phyloP scores from a whole-genome alignment of 345 rosid species.

The Salix caprea region DNA sequence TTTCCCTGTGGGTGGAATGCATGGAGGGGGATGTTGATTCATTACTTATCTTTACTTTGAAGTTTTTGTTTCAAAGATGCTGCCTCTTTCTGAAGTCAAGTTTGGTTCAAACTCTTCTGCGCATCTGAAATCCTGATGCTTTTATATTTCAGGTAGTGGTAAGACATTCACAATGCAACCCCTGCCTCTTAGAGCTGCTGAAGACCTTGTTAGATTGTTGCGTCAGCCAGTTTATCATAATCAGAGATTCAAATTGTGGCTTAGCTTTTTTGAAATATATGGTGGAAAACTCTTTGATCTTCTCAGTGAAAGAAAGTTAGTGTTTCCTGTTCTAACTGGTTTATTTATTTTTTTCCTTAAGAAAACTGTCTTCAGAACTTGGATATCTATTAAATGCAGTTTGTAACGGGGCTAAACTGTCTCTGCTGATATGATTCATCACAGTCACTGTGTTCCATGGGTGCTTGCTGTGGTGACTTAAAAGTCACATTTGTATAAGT shows the following conservation, averaged over 20 bases:
- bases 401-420: not conserved
- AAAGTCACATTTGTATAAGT: not conserved
- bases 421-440: not conserved
- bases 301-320: slow-evolving; percentile 84
- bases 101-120: not conserved
- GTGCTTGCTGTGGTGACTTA: not conserved
- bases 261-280: slow-evolving; percentile 93
- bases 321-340: slow-evolving; percentile 11
- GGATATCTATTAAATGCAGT: not conserved
- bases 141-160: slow-evolving; percentile 72
- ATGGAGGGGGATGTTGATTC: not conserved
- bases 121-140: not conserved
- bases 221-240: slow-evolving; percentile 76
- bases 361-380: slow-evolving; percentile 1
- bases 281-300: slow-evolving; percentile 97
- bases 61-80: not conserved
- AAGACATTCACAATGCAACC: slow-evolving; percentile 99
- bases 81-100: not conserved
- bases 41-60: not conserved
- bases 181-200: slow-evolving; percentile 75
- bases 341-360: slow-evolving; percentile 3
- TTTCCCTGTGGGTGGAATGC: not conserved
- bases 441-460: not conserved
- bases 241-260: slow-evolving; percentile 91
- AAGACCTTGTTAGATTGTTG: slow-evolving; percentile 82